Base-by-base conservation (phyloP, 768 basidiomycete species). In the Solioccasus polychromus region DNA sequence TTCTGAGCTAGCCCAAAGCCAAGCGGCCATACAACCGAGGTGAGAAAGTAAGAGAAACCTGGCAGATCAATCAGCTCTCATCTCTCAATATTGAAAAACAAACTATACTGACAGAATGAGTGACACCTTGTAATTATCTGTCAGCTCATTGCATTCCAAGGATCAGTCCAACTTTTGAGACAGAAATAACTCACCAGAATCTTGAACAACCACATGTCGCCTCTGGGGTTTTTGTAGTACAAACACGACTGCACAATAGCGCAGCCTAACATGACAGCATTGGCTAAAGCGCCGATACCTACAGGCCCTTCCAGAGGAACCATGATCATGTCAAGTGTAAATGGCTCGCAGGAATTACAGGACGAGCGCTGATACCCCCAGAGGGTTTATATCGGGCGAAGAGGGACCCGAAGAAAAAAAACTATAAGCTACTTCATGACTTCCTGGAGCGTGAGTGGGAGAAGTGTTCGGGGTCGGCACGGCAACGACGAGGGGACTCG, bases 251-350 rank as follows among this genome's bases (percentile, higher is more conserved):
- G 61, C 29, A 64, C 45, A 28, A 64, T 36, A 34, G 39, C 44
- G 29, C 62, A 56, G 41, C 61, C 61, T 2, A 64, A 43, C 44
- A 62, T 36, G 37, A 55, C 26, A 15, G 62, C 56, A 28, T 53
- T 51, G 37, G 59, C 26, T 28, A 64, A 43, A 9, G 51, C 41
- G 25, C 59, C 56, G 23, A 62, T 20, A 26, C 47, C 42, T 17
- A 64, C 44, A 6, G 60, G 61, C 38, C 62, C 61, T 42, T 51
- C 59, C 49, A 62, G 57, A 56, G 53, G 56, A 35, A 19, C 60
- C 55, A 55, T 50, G 17, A 34, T 6, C n/a, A 34, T 50, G 35
- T 37, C 17, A 31, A 23, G 35, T 42, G 42, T 35, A 39, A 48
- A 32, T 1, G 31, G 35, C 2, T 22, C 1, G 32, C n/a, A 51